A percentile compares a stretch with the other conserved stretches of the same genome.
Evolutionary conservation across 2,329 filamentous ascomycete genomes (phyloP).

Genomic region (Clonostachys rosea): DNA sequence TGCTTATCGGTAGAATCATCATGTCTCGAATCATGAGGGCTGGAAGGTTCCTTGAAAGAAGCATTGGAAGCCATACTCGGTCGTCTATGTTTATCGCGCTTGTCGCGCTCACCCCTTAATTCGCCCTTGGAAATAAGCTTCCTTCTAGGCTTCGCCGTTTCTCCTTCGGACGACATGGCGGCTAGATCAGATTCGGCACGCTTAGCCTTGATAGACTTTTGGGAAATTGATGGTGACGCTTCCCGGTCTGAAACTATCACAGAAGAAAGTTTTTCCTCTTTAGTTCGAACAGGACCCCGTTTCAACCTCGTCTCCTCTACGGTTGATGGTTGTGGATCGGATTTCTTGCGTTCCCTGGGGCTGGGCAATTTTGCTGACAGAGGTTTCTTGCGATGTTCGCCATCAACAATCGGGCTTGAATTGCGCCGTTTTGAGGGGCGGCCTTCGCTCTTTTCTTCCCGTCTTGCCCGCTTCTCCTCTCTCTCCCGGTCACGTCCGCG

Average conservation of each 20-base stretch:
- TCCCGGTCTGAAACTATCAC: conserved; percentile 48
- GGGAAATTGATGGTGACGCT: conserved; percentile 38
- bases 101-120: conserved; percentile 53
- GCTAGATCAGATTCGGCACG: conserved; percentile 49
- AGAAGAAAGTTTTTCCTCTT: conserved; percentile 43
- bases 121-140: conserved; percentile 62
- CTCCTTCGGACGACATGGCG: conserved; percentile 50
- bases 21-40: conserved; percentile 41
- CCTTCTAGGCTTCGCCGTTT: conserved; percentile 52
- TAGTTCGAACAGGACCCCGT: conserved; percentile 46
- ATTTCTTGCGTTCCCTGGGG: conserved; percentile 43
- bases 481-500: conserved; percentile 31
- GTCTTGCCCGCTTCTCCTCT: conserved; percentile 36
- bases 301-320: conserved; percentile 44
- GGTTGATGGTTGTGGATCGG: conserved; percentile 33
- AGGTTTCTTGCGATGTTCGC: conserved; percentile 37
- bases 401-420: conserved; percentile 43
- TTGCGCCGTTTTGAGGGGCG: conserved; percentile 38
- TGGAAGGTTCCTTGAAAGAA: conserved; percentile 48
- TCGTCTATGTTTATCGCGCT: conserved; percentile 54
- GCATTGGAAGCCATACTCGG: conserved; percentile 52
- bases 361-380: conserved; percentile 28
- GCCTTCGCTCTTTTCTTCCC: conserved; percentile 38
- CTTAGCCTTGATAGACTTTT: conserved; percentile 46
- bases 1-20: conserved; percentile 46